A percentile compares a stretch with the other conserved stretches of the same genome.
Evolutionary conservation across 1,284 basidiomycete species (phyloP).

Genomic region (Sporisorium iseilematis-ciliati): DNA sequence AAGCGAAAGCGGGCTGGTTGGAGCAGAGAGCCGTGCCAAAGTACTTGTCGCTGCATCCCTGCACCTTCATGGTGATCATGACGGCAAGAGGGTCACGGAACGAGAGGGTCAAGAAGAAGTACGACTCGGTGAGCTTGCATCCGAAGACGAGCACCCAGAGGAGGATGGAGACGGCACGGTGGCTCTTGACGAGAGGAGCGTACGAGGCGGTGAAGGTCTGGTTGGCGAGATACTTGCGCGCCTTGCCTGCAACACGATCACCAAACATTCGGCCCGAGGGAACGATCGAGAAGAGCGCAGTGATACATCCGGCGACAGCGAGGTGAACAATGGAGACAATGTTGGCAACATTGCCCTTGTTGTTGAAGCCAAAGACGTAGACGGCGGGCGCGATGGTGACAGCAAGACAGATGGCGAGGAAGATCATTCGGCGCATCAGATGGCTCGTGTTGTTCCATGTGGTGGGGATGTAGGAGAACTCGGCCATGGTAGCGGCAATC

Average conservation of each 20-base stretch:
- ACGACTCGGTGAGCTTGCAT: conserved; percentile 70
- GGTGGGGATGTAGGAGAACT: conserved; percentile 68
- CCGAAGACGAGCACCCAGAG: conserved; percentile 69
- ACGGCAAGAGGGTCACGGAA: conserved; percentile 69
- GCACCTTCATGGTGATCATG: conserved; percentile 68
- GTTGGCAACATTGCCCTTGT: conserved; percentile 54
- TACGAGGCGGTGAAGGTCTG: conserved; percentile 69
- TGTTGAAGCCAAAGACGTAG: conserved; percentile 67
- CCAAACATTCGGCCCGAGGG: conserved; percentile 69
- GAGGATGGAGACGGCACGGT: conserved; percentile 64
- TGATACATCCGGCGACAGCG: conserved; percentile 61
- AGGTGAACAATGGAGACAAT: conserved; percentile 64
- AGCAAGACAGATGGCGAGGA: conserved; percentile 66
- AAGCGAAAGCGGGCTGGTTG: conserved; percentile 68
- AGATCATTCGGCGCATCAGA: conserved; percentile 64
- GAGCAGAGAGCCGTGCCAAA: conserved; percentile 67
- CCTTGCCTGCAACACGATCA: conserved; percentile 68
- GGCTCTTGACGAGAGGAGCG: conserved; percentile 59
- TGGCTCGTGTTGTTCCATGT: conserved; percentile 70
- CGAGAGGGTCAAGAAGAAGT: conserved; percentile 70
- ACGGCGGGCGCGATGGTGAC: conserved; percentile 66
- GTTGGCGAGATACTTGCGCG: conserved; percentile 69
- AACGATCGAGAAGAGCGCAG: conserved; percentile 66
- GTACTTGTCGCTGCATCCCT: conserved; percentile 68
- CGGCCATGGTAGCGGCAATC: conserved; percentile 68